These are phyloP conservation scores for Stephanocyclus meneghinianus DNA, from an alignment of 352 stramenopile genomes.

Conservation along the genomic window DNA sequence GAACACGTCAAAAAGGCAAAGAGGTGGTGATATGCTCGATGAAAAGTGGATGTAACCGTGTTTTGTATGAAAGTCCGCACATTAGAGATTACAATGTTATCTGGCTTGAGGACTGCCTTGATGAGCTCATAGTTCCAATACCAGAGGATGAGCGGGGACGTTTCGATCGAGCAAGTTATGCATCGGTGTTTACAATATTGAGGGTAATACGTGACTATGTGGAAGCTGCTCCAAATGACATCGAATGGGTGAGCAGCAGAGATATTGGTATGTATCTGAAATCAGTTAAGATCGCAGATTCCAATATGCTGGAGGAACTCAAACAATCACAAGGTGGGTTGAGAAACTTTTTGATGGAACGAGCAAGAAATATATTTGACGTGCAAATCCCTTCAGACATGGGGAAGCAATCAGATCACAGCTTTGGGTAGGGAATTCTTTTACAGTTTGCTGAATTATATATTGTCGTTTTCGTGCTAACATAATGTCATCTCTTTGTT, in stretches of 20 bases:
- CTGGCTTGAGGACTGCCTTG: slow-evolving; percentile 73
- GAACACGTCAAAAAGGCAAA: slow-evolving; percentile 77
- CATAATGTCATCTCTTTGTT: slow-evolving; percentile 17
- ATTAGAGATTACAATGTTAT: slow-evolving; percentile 76
- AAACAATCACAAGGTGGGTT: slow-evolving; percentile 66
- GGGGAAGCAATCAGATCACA: slow-evolving; percentile 15
- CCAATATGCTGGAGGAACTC: slow-evolving; percentile 65
- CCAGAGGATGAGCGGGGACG: slow-evolving; percentile 29
- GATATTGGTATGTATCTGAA: slow-evolving; percentile 77
- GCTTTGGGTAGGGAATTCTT: slow-evolving; percentile 33
- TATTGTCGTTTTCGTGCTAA: slow-evolving; percentile 1
- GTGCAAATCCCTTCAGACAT: slow-evolving; percentile 33
- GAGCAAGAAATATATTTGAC: slow-evolving; percentile 47
- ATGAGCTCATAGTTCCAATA: slow-evolving; percentile 62
- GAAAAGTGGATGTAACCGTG: slow-evolving; percentile 57
- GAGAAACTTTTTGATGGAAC: slow-evolving; percentile 54
- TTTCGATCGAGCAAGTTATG: slow-evolving; percentile 37
- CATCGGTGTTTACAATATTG: slow-evolving; percentile 59
- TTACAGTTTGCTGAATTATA: neutral
- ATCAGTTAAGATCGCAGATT: slow-evolving; percentile 52
- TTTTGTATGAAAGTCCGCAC: slow-evolving; percentile 64
- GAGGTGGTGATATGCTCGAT: slow-evolving; percentile 69
- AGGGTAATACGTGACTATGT: slow-evolving; percentile 75
- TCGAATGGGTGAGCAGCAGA: slow-evolving; percentile 58
- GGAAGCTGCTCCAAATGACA: slow-evolving; percentile 32